phyloP scores from a whole-genome alignment of 495 filamentous ascomycete species.

The Aspergillus sclerotioniger region DNA sequence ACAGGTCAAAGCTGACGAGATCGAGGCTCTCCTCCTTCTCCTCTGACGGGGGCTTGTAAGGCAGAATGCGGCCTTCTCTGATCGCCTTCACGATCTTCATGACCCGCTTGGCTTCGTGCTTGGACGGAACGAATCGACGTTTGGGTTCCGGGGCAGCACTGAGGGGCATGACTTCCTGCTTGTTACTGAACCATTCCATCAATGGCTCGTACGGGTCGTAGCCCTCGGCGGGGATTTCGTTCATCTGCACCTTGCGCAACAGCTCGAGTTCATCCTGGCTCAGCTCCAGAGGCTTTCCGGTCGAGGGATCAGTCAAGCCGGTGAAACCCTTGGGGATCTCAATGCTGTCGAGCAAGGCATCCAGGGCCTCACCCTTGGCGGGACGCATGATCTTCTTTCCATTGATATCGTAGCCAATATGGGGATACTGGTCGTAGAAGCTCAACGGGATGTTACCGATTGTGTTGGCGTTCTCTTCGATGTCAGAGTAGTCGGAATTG shows the following conservation, averaged over 20 bases:
- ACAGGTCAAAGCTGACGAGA: constrained; percentile 82
- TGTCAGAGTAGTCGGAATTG: constrained; percentile 91
- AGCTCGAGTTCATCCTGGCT: constrained; percentile 87
- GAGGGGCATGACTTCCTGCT: constrained; percentile 88
- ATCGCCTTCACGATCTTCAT: constrained; percentile 99
- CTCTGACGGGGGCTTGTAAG: constrained; percentile 79
- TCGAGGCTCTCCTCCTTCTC: constrained; percentile 67
- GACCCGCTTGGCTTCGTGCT: constrained; percentile 92
- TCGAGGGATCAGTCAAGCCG: constrained; percentile 87
- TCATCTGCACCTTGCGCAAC: constrained; percentile 83
- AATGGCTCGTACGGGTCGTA: constrained; percentile 92
- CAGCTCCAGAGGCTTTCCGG: constrained; percentile 86
- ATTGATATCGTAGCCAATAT: constrained; percentile 98
- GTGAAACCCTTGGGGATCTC: constrained; percentile 99
- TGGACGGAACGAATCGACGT: constrained; percentile 93
- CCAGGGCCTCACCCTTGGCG: constrained; percentile 88
- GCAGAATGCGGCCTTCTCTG: constrained; percentile 86
- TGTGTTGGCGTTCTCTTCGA: constrained; percentile 75
- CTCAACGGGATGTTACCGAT: constrained; percentile 92
- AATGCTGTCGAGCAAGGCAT: constrained; percentile 92
- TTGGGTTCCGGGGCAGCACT: constrained; percentile 95
- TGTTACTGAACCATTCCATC: constrained; percentile 88
- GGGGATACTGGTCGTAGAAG: constrained; percentile 96
- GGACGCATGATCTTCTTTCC: constrained; percentile 96
- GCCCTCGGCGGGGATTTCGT: constrained; percentile 80